phyloP scores from a whole-genome alignment of 2,329 filamentous ascomycete species.

The Leptographium procerum region DNA sequence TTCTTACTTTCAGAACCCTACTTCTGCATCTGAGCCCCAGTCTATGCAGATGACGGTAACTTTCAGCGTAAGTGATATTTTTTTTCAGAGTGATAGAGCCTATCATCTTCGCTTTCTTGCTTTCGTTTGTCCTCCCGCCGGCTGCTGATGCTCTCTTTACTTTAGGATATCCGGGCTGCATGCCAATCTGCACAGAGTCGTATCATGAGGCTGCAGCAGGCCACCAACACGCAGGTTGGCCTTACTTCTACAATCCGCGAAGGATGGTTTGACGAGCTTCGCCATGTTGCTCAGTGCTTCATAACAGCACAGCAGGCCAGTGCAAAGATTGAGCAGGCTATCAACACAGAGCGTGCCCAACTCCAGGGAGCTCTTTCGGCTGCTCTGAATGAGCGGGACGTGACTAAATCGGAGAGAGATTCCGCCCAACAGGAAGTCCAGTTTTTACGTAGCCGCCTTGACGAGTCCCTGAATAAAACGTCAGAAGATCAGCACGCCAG shows the following conservation, averaged over 20 bases:
- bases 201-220: slow-evolving; percentile 14
- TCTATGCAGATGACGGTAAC: neutral
- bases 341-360: slow-evolving; percentile 10
- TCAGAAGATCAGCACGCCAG: neutral
- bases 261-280: slow-evolving; percentile 9
- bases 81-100: neutral
- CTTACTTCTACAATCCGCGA: slow-evolving; percentile 7
- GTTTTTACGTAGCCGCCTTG: slow-evolving; percentile 5
- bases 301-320: slow-evolving; percentile 11
- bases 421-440: slow-evolving; percentile 6
- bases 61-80: neutral
- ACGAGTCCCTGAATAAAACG: neutral
- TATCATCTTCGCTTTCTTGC: neutral
- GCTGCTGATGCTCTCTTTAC: neutral
- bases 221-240: slow-evolving; percentile 11
- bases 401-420: slow-evolving; percentile 1
- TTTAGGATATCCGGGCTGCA: slow-evolving; percentile 6
- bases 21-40: neutral
- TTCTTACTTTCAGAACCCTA: neutral
- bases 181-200: slow-evolving; percentile 12
- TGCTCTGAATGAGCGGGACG: slow-evolving; percentile 10
- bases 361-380: slow-evolving; percentile 6
- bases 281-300: slow-evolving; percentile 12
- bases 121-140: neutral
- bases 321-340: slow-evolving; percentile 8